Evolutionary conservation across 106 monocot species (phyloP).

Genomic region (Hemerocallis citrina): DNA sequence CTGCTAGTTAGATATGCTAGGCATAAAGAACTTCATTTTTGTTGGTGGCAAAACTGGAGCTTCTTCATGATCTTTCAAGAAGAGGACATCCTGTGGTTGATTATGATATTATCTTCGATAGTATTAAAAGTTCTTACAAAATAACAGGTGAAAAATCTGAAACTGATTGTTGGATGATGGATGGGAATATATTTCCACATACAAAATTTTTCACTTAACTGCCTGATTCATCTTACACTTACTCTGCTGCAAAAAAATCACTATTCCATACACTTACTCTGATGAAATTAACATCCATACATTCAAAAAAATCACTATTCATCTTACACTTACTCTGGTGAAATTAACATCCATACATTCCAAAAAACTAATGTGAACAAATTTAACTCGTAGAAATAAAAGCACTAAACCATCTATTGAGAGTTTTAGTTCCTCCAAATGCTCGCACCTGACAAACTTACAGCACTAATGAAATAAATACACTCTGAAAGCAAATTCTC

Average conservation of each 20-base stretch:
- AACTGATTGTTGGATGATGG: constrained; percentile 56
- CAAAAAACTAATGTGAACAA: too few relatives aligned
- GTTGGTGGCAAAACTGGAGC: constrained; percentile 28
- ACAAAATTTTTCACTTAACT: constrained; percentile 22
- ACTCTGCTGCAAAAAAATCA: constrained; percentile 34
- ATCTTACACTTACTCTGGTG: too few relatives aligned
- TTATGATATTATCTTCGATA: constrained; percentile 25
- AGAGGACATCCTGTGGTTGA: constrained; percentile 75
- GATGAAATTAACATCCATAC: too few relatives aligned
- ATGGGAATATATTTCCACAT: constrained; percentile 58
- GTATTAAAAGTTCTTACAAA: constrained; percentile 7
- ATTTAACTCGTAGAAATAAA: too few relatives aligned
- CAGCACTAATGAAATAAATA: too few relatives aligned
- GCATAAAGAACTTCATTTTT: constrained; percentile 54
- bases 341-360: too few relatives aligned
- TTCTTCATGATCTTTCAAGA: constrained; percentile 53
- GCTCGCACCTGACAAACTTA: too few relatives aligned
- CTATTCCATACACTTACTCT: too few relatives aligned
- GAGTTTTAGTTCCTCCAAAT: too few relatives aligned
- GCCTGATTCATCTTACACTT: constrained; percentile 30
- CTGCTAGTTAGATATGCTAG: constrained; percentile 66
- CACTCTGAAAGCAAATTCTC: too few relatives aligned
- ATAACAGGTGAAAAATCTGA: constrained; percentile 9
- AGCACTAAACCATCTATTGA: too few relatives aligned
- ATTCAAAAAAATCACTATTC: too few relatives aligned